Evolutionary conservation across 495 filamentous ascomycete species (phyloP).

Genomic region (Aspergillus sclerotioniger): DNA sequence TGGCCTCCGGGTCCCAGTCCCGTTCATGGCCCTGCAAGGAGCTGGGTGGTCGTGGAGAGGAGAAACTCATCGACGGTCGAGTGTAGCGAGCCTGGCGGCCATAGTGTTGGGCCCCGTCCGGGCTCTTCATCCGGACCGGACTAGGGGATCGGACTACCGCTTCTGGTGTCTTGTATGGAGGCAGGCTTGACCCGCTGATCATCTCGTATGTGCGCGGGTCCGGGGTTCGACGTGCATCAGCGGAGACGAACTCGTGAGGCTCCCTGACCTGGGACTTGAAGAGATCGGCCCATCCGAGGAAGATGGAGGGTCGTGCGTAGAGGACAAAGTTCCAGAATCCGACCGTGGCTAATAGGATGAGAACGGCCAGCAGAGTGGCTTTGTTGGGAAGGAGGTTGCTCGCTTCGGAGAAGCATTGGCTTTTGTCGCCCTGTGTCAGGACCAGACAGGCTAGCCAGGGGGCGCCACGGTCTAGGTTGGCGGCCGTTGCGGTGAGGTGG

Average conservation of each 20-base stretch:
- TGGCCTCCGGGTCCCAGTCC: constrained; percentile 41
- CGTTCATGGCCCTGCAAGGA: constrained; percentile 21
- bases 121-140: constrained; percentile 30
- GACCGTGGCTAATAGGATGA: constrained; percentile 79
- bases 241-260: constrained; percentile 76
- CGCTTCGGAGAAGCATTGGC: constrained; percentile 60
- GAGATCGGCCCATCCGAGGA: constrained; percentile 77
- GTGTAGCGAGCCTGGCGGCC: constrained; percentile 53
- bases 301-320: constrained; percentile 76
- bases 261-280: constrained; percentile 47
- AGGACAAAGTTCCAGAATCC: constrained; percentile 83
- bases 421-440: constrained; percentile 56
- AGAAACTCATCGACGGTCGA: constrained; percentile 59
- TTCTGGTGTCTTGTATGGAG: constrained; percentile 42
- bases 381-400: constrained; percentile 56
- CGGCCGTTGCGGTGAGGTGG: constrained; percentile 53
- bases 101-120: constrained; percentile 37
- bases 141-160: constrained; percentile 43
- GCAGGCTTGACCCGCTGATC: constrained; percentile 50
- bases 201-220: constrained; percentile 80
- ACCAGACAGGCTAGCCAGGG: constrained; percentile 75
- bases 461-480: constrained; percentile 51
- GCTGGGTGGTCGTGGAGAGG: constrained; percentile 53
- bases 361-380: constrained; percentile 73
- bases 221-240: constrained; percentile 68